phyloP scores from a whole-genome alignment of 1,139 yeast species.

The Debaryomyces sp. region DNA sequence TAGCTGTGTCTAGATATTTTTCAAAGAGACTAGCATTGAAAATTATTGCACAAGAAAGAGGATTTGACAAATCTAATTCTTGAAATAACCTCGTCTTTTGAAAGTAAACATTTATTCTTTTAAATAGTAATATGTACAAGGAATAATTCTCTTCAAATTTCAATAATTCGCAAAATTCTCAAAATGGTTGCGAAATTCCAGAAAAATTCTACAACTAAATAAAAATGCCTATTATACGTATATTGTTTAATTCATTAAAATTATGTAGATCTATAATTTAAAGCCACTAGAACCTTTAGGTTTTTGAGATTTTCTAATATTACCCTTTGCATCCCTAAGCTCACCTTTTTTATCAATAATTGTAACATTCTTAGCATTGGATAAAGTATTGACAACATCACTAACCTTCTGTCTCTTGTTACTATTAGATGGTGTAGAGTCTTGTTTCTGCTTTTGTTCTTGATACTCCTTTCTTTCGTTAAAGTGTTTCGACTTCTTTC shows the following conservation, averaged over 20 bases:
- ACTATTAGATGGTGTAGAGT: conserved; percentile 19
- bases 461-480: conserved; percentile 34
- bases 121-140: too few species aligned
- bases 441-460: conserved; percentile 18
- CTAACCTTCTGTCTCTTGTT: conserved; percentile 60
- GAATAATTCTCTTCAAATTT: too few species aligned
- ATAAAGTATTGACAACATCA: conserved; percentile 70
- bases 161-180: not conserved
- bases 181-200: not conserved
- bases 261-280: not conserved
- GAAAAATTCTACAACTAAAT: not conserved
- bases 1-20: conserved; percentile 36
- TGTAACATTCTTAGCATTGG: conserved; percentile 76
- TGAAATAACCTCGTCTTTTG: not conserved
- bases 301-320: conserved; percentile 42
- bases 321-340: conserved; percentile 73
- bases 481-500: conserved; percentile 67
- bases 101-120: not conserved
- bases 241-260: not conserved
- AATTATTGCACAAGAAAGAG: conserved; percentile 28
- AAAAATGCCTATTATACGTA: not conserved
- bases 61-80: conserved; percentile 5
- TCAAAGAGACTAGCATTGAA: conserved; percentile 36
- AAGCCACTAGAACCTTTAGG: conserved; percentile 4
- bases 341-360: conserved; percentile 80